These are phyloP conservation scores for Aurifilum marmelostoma DNA, from an alignment of 2,329 filamentous ascomycete species.

Conservation along the genomic window DNA sequence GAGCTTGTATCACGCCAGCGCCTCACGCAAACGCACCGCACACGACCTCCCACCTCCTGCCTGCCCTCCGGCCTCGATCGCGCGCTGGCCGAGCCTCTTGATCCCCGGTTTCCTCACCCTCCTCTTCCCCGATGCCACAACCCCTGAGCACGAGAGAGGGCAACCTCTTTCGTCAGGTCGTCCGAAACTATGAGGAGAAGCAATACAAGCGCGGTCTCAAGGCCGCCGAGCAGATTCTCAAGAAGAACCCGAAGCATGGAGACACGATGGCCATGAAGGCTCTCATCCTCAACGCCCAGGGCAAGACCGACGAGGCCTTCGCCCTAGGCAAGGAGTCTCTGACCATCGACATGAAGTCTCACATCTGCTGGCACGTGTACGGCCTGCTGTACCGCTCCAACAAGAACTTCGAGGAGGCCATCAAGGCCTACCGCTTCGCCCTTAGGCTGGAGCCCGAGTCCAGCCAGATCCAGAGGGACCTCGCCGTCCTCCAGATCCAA, in stretches of 20 bases:
- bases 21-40: conserved; percentile 10
- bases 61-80: conserved; percentile 32
- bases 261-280: conserved; percentile 99
- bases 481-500: conserved; percentile 91
- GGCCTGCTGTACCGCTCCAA: conserved; percentile 88
- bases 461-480: conserved; percentile 88
- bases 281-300: conserved; percentile 89
- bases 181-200: conserved; percentile 96
- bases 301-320: conserved; percentile 93
- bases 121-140: conserved; percentile 62
- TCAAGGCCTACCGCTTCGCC: conserved; percentile 98
- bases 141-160: conserved; percentile 83
- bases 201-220: conserved; percentile 96
- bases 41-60: not conserved
- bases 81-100: no score
- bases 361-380: conserved; percentile 99
- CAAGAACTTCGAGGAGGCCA: conserved; percentile 98
- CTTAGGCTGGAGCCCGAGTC: conserved; percentile 93
- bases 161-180: conserved; percentile 90
- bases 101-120: not conserved
- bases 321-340: conserved; percentile 88
- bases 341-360: conserved; percentile 96
- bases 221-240: conserved; percentile 92
- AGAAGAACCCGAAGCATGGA: conserved; percentile 93
- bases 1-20: not conserved